A percentile compares a stretch with the other conserved stretches of the same genome.
Conservation (phyloP, 2,329 filamentous ascomycete species). For the Phyllosticta citrichinensis region DNA sequence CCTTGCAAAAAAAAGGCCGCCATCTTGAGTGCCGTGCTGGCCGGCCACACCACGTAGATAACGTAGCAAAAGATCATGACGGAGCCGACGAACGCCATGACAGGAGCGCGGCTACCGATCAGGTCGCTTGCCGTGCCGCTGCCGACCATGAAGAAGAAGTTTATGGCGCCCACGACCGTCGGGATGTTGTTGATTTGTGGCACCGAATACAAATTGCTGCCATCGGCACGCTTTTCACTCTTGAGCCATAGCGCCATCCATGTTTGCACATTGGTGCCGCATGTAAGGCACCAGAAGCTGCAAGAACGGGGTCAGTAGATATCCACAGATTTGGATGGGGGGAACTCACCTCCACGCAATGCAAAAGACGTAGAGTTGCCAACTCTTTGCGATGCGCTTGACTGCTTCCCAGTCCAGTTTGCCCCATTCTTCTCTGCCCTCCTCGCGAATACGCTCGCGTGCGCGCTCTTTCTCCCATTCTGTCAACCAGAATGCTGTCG, state of each 20-base stretch:
- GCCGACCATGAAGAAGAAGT: constrained; percentile 31
- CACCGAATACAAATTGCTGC: constrained; percentile 20
- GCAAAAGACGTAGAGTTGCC: constrained; percentile 38
- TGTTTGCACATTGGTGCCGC: constrained; percentile 29
- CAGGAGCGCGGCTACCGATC: constrained; percentile 26
- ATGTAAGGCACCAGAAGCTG: constrained; percentile 31
- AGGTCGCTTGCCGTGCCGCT: constrained; percentile 23
- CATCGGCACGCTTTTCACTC: constrained; percentile 15
- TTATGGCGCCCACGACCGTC: constrained; percentile 32
- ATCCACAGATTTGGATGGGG: not conserved
- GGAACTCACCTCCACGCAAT: constrained; percentile 19
- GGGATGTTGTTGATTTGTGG: constrained; percentile 38
- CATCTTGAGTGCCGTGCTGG: constrained; percentile 29
- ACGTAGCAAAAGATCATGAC: constrained; percentile 29
- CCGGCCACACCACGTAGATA: constrained; percentile 30
- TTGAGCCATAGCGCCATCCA: constrained; percentile 35
- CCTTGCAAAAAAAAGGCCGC: constrained; percentile 31
- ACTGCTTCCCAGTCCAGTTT: constrained; percentile 30
- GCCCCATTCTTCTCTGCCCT: constrained; percentile 30
- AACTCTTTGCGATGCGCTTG: constrained; percentile 30
- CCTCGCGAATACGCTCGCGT: constrained; percentile 18
- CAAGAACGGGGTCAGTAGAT: constrained; percentile 9
- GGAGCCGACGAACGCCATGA: constrained; percentile 27
- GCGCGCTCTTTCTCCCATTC: constrained; percentile 16
- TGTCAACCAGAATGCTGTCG: constrained; percentile 33